phyloP scores from a whole-genome alignment of 257 asterid genomes.

The Ilex asprella region DNA sequence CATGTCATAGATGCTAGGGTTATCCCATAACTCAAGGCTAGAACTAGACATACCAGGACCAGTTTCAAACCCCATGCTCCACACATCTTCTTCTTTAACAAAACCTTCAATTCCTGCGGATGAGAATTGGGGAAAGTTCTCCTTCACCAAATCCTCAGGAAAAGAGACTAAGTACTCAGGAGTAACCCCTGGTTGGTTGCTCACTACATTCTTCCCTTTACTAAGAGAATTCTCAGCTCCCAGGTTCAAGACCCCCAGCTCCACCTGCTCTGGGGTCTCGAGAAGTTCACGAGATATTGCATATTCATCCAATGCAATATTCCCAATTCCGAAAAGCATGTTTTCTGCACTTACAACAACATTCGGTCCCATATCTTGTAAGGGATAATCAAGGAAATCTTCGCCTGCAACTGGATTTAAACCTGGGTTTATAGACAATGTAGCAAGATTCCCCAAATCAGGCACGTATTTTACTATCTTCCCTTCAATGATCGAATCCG shows the following conservation, averaged over 20 bases:
- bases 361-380: constrained; percentile 25
- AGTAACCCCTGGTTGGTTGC: constrained; percentile 14
- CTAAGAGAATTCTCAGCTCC: constrained; percentile 8
- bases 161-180: constrained; percentile 33
- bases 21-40: constrained; percentile 36
- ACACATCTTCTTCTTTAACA: constrained; percentile 29
- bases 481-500: constrained; percentile 22
- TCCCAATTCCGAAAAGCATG: constrained; percentile 23
- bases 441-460: constrained; percentile 17
- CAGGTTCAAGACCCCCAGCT: constrained; percentile 11
- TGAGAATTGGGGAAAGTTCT: constrained; percentile 21
- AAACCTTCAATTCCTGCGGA: constrained; percentile 28
- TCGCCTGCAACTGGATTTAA: constrained; percentile 20
- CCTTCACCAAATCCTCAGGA: constrained; percentile 35
- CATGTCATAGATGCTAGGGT: constrained; percentile 25
- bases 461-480: constrained; percentile 22
- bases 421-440: constrained; percentile 7
- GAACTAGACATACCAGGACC: constrained; percentile 34
- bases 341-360: constrained; percentile 13
- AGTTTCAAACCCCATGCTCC: constrained; percentile 40
- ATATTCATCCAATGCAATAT: constrained; percentile 22
- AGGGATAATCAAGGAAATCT: constrained; percentile 16
- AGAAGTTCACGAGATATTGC: constrained; percentile 24
- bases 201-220: constrained; percentile 37
- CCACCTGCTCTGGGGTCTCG: constrained; percentile 19